These are phyloP conservation scores for Helicostylum pulchrum DNA, from an alignment of 192 early-diverging fungal species.

Conservation along the genomic window DNA sequence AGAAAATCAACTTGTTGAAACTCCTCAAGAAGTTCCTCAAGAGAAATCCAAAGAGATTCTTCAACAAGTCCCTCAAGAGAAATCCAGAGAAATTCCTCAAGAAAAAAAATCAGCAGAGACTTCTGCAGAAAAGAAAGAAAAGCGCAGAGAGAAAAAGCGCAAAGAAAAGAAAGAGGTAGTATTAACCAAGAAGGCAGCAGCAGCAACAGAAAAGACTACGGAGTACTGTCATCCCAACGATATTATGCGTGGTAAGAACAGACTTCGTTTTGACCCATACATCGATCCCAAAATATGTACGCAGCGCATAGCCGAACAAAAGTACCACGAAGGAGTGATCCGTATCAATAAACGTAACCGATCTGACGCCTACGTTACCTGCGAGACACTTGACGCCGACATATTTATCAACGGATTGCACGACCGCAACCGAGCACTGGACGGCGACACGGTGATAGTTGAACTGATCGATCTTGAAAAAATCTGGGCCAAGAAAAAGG, in stretches of 20 bases:
- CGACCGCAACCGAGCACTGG: conserved; percentile 74
- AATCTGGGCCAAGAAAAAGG: conserved; percentile 42
- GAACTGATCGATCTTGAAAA: conserved; percentile 59
- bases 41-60: too few relatives aligned
- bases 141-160: too few relatives aligned
- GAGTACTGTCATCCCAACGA: conserved; percentile 18
- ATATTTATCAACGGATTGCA: conserved; percentile 64
- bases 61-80: too few relatives aligned
- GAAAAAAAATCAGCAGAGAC: too few relatives aligned
- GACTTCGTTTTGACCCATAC: conserved; percentile 4
- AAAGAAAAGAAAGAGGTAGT: too few relatives aligned
- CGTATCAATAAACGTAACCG: conserved; percentile 82
- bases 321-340: conserved; percentile 65
- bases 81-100: too few relatives aligned
- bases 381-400: conserved; percentile 57
- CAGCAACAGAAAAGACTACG: not conserved
- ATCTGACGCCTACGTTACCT: conserved; percentile 79
- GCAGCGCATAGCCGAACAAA: conserved; percentile 28
- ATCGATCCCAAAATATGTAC: not conserved
- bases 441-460: conserved; percentile 76
- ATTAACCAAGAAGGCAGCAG: too few relatives aligned
- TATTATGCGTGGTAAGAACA: not conserved
- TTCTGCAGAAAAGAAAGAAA: too few relatives aligned
- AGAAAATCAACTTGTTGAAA: too few relatives aligned
- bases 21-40: too few relatives aligned